Evolutionary conservation across 208 protist genomes (phyloP).

Genomic region (Crithidia acanthocephali): DNA sequence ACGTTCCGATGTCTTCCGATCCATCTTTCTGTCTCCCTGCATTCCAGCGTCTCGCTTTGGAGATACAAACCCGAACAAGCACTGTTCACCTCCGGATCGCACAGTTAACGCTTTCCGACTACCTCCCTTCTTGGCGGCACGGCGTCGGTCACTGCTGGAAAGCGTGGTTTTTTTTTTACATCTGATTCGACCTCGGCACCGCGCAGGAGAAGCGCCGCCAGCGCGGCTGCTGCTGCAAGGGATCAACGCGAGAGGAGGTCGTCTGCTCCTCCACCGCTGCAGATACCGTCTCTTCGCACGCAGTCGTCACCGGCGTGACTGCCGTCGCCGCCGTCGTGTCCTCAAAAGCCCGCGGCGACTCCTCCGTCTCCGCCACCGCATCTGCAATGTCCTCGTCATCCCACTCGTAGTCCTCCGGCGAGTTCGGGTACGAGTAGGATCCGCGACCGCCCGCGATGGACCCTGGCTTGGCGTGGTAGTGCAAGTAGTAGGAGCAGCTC

Average conservation of each 20-base stretch:
- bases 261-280: neutral
- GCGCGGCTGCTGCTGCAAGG: conserved; percentile 11
- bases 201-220: conserved; percentile 16
- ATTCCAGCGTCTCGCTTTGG: no score
- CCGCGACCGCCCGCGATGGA: neutral
- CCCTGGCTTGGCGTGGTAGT: conserved; percentile 18
- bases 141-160: no score
- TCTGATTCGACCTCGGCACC: neutral
- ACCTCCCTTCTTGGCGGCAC: no score
- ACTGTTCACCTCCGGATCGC: no score
- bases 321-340: neutral
- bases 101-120: no score
- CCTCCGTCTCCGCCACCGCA: neutral
- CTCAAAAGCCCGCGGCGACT: neutral
- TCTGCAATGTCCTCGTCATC: conserved; percentile 6
- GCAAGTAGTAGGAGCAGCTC: conserved; percentile 22
- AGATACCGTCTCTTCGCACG: neutral
- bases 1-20: no score
- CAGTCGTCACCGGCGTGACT: no score
- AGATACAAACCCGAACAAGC: no score
- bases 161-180: no score
- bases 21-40: no score
- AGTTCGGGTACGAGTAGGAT: conserved; percentile 2
- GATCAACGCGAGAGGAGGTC: neutral
- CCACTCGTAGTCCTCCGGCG: conserved; percentile 14